Conservation (phyloP, 2,329 filamentous ascomycete species). For the Niveomyces coronatus region DNA sequence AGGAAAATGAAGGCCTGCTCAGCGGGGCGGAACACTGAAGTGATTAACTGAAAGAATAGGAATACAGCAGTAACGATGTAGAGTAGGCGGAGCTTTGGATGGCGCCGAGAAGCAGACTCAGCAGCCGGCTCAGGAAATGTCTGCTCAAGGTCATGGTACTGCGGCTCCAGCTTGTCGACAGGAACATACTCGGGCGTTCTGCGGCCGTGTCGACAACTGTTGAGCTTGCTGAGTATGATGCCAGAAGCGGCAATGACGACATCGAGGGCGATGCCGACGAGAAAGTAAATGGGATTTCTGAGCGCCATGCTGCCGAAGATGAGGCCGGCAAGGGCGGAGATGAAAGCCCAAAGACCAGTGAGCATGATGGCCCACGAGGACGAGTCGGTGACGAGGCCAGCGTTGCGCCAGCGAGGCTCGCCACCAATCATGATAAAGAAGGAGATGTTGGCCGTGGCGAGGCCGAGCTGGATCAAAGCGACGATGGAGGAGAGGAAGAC, state of each 20-base stretch:
- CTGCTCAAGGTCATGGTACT: slow-evolving; percentile 9
- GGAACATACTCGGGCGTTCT: slow-evolving; percentile 12
- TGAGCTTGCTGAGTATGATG: slow-evolving; percentile 5
- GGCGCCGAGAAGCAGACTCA: background rate
- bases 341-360: slow-evolving; percentile 19
- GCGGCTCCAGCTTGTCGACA: slow-evolving; percentile 17
- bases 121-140: slow-evolving; percentile 1
- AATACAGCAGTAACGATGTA: slow-evolving; percentile 12
- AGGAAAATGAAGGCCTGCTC: slow-evolving; percentile 23
- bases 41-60: slow-evolving; percentile 15
- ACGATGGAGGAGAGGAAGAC: background rate
- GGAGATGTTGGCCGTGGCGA: slow-evolving; percentile 18
- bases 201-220: background rate
- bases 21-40: slow-evolving; percentile 16
- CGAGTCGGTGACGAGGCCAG: slow-evolving; percentile 21
- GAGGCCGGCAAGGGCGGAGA: slow-evolving; percentile 12
- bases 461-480: slow-evolving; percentile 7
- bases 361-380: slow-evolving; percentile 21
- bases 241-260: slow-evolving; percentile 17
- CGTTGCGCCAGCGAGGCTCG: slow-evolving; percentile 26
- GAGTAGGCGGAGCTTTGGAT: slow-evolving; percentile 1
- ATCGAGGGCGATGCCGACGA: slow-evolving; percentile 14
- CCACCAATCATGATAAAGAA: slow-evolving; percentile 20
- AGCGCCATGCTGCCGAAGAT: slow-evolving; percentile 15
- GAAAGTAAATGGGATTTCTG: slow-evolving; percentile 14